Evolutionary conservation across 306 rosid genomes (phyloP).

Genomic region (Cucumis melo): DNA sequence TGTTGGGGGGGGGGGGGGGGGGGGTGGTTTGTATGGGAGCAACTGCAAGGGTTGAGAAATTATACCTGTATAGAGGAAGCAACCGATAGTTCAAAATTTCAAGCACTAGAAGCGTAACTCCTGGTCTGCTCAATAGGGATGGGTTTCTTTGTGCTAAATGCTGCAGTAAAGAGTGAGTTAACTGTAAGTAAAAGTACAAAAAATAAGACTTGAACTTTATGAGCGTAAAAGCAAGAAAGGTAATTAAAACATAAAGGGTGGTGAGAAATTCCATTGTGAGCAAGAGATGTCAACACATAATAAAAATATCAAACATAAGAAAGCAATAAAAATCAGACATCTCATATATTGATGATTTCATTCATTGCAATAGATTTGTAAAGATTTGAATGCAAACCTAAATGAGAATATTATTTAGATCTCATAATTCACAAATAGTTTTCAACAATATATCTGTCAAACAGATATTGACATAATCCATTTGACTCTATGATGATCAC

Average conservation of each 20-base stretch:
- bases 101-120: conserved; percentile 85
- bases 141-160: conserved; percentile 77
- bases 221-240: neutral
- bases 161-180: conserved; percentile 29
- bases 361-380: neutral
- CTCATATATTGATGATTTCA: neutral
- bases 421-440: neutral
- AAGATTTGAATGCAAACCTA: neutral
- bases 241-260: neutral
- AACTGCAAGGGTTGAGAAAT: neutral
- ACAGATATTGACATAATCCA: neutral
- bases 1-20: neutral
- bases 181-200: neutral
- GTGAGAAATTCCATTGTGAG: neutral
- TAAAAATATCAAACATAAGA: neutral
- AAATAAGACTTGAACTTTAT: neutral
- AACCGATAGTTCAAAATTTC: conserved; percentile 94
- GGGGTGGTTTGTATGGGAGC: neutral
- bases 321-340: neutral
- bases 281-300: neutral
- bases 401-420: neutral
- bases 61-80: conserved; percentile 92
- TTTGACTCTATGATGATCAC: neutral
- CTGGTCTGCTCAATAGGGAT: conserved; percentile 79
- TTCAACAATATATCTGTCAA: neutral